Evolutionary conservation across 2,329 filamentous ascomycete genomes (phyloP).

Genomic region (Aspergillus texensis): DNA sequence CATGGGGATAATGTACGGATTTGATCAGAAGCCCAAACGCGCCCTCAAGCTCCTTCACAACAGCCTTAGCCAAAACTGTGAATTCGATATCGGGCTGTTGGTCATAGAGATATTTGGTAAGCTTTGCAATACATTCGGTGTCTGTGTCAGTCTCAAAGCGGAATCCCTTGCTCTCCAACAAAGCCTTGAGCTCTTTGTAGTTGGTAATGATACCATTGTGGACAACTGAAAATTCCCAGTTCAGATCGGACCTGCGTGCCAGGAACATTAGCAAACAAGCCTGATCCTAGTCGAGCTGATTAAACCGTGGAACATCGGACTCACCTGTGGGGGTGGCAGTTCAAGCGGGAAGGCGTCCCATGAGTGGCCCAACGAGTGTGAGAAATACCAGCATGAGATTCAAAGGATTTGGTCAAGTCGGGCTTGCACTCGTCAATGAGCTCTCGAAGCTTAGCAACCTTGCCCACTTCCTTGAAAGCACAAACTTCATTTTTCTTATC

Average conservation of each 20-base stretch:
- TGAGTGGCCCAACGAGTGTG: slow-evolving; percentile 99
- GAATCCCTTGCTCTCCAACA: slow-evolving; percentile 93
- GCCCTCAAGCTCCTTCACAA: slow-evolving; percentile 97
- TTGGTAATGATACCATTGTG: slow-evolving; percentile 99
- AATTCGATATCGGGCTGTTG: slow-evolving; percentile 93
- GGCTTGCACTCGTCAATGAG: slow-evolving; percentile 82
- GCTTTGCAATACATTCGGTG: slow-evolving; percentile 98
- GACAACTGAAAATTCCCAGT: slow-evolving; percentile 94
- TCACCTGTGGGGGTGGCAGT: slow-evolving; percentile 98
- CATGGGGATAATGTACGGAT: slow-evolving; percentile 97
- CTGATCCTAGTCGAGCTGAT: not conserved
- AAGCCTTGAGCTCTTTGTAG: slow-evolving; percentile 98
- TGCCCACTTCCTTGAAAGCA: slow-evolving; percentile 99
- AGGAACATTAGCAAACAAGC: not conserved
- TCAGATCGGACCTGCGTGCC: slow-evolving; percentile 75
- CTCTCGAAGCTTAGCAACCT: slow-evolving; percentile 94
- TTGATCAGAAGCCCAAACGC: slow-evolving; percentile 97
- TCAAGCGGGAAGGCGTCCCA: slow-evolving; percentile 86
- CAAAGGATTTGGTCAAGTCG: slow-evolving; percentile 89
- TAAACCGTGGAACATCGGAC: slow-evolving; percentile 29
- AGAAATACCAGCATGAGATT: slow-evolving; percentile 97
- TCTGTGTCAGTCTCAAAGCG: slow-evolving; percentile 99
- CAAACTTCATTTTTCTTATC: slow-evolving; percentile 98
- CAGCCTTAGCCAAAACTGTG: slow-evolving; percentile 92
- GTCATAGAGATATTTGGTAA: slow-evolving; percentile 97